Conservation (phyloP, 768 basidiomycete species). For the Pluteus cervinus region DNA sequence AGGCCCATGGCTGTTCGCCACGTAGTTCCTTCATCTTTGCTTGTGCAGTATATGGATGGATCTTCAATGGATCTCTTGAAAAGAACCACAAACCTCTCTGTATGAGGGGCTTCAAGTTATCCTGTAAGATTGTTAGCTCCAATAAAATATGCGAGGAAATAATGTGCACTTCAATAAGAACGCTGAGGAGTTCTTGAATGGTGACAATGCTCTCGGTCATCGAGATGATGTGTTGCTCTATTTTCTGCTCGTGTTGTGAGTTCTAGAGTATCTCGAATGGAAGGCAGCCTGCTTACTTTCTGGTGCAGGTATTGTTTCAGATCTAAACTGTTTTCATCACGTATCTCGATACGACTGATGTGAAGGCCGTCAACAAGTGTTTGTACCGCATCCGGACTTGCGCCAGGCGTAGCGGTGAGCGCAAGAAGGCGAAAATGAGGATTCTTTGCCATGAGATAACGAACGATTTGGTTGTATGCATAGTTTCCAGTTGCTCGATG, state of each 20-base stretch:
- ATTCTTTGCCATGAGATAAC: constrained; percentile 90
- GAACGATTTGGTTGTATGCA: constrained; percentile 84
- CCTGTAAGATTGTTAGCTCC: constrained; percentile 1
- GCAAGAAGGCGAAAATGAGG: constrained; percentile 91
- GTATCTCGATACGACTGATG: constrained; percentile 91
- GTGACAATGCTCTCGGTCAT: constrained; percentile 64
- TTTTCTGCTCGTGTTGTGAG: constrained; percentile 36
- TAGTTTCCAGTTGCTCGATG: constrained; percentile 93
- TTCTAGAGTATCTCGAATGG: background rate
- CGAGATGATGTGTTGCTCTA: constrained; percentile 71
- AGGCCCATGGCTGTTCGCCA: constrained; percentile 42
- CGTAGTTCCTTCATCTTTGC: constrained; percentile 31
- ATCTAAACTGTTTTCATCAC: constrained; percentile 88
- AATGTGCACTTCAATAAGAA: constrained; percentile 64
- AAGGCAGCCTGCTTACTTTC: constrained; percentile 65
- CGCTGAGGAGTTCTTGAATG: constrained; percentile 61
- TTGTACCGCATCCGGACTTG: constrained; percentile 83
- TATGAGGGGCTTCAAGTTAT: constrained; percentile 21
- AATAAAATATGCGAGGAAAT: background rate
- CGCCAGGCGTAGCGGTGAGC: constrained; percentile 91
- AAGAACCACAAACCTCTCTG: constrained; percentile 37
- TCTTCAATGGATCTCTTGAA: constrained; percentile 46
- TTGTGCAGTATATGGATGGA: constrained; percentile 64
- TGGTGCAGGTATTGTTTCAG: constrained; percentile 80
- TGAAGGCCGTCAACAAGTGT: constrained; percentile 87